These are phyloP conservation scores for Mrakia gelida DNA, from an alignment of 768 basidiomycete genomes.

Conservation along the genomic window DNA sequence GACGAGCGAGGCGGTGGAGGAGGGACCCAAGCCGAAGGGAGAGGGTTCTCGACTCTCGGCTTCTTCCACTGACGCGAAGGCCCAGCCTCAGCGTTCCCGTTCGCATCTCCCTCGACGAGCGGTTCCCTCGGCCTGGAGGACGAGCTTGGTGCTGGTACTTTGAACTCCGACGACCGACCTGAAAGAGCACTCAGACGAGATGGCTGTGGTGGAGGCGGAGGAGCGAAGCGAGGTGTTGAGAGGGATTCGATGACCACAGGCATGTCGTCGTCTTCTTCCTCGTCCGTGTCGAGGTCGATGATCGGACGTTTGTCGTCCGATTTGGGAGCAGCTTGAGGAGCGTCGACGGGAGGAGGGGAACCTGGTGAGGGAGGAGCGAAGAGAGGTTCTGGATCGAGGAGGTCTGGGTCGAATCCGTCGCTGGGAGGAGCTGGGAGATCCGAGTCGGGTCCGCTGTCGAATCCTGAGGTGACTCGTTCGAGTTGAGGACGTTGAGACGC, in stretches of 20 bases:
- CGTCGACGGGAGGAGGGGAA: too few relatives aligned
- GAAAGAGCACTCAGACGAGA: too few relatives aligned
- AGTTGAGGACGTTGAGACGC: slow-evolving; percentile 28
- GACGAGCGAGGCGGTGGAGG: not conserved
- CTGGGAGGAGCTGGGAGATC: slow-evolving; percentile 3
- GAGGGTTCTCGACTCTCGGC: not conserved
- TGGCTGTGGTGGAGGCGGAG: not conserved
- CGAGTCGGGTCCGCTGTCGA: slow-evolving; percentile 5
- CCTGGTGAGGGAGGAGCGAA: not conserved
- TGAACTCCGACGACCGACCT: not conserved
- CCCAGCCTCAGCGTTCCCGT: slow-evolving; percentile 1
- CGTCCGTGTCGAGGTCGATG: not conserved
- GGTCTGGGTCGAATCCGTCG: not conserved
- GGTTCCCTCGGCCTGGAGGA: not conserved
- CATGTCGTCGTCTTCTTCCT: not conserved
- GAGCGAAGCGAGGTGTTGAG: not conserved
- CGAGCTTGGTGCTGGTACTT: not conserved
- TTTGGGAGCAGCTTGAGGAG: not conserved
- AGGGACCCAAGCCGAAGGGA: not conserved
- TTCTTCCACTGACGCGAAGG: not conserved
- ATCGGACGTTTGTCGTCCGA: not conserved
- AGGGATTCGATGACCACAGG: not conserved
- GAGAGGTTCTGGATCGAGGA: not conserved
- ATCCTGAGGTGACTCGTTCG: slow-evolving; percentile 12
- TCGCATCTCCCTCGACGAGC: not conserved